phyloP scores from a whole-genome alignment of 192 early-diverging fungal species.

The Coemansia pectinata region DNA sequence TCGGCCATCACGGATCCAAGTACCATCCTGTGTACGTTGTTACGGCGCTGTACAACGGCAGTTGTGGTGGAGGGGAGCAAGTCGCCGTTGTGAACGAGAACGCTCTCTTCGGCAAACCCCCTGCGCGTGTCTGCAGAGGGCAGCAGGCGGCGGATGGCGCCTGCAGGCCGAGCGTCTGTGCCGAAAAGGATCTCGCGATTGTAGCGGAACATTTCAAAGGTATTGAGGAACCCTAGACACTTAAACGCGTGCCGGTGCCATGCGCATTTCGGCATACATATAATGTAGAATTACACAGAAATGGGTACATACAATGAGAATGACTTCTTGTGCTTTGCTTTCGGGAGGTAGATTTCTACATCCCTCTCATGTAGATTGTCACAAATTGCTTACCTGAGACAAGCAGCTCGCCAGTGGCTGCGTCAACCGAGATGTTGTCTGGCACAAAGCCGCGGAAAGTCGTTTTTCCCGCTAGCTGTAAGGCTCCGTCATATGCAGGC shows the following conservation, averaged over 20 bases:
- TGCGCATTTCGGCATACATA: constrained; percentile 1
- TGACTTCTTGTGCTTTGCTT: not conserved
- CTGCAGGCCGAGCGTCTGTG: constrained; percentile 39
- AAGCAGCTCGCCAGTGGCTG: constrained; percentile 34
- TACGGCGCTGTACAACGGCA: constrained; percentile 31
- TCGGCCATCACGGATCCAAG: constrained; percentile 52
- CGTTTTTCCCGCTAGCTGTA: constrained; percentile 26
- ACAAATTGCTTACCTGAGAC: constrained; percentile 46
- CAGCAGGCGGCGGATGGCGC: constrained; percentile 30
- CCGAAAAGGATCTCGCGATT: constrained; percentile 42
- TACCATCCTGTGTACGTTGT: constrained; percentile 26
- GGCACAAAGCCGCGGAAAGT: constrained; percentile 43
- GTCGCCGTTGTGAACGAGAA: constrained; percentile 32
- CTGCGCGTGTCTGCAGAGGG: constrained; percentile 7
- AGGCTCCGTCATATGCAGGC: constrained; percentile 20
- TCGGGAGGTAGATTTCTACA: not conserved
- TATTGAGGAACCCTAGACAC: constrained; percentile 47
- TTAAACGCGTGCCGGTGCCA: not conserved
- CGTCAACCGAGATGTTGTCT: constrained; percentile 52
- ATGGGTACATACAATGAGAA: not conserved
- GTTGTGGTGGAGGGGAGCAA: constrained; percentile 45
- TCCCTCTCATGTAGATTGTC: not conserved
- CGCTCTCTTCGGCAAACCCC: constrained; percentile 34
- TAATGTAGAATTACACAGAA: not conserved
- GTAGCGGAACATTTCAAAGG: constrained; percentile 49